Evolutionary conservation across 495 filamentous ascomycete species (phyloP).

Genomic region (Neurospora africana): DNA sequence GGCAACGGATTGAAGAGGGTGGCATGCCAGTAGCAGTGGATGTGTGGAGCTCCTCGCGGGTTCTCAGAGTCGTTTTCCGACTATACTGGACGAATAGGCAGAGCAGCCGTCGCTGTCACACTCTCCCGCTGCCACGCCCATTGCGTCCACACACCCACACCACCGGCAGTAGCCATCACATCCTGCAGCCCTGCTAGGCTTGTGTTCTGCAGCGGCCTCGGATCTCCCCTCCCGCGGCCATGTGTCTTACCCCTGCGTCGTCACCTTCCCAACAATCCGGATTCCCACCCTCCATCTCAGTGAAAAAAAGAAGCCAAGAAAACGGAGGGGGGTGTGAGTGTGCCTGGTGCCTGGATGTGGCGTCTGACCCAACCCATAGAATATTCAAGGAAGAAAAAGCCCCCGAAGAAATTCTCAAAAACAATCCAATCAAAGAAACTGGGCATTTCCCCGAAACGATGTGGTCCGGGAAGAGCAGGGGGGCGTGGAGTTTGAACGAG

Average conservation of each 20-base stretch:
- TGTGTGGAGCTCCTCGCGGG: neutral
- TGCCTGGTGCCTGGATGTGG: neutral
- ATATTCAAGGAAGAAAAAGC: neutral
- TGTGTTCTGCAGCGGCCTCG: neutral
- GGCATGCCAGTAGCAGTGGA: neutral
- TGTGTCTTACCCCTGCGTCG: neutral
- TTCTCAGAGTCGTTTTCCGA: neutral
- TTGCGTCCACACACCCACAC: conserved; percentile 10
- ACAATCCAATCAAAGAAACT: neutral
- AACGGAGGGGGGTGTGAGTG: neutral
- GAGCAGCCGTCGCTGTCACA: neutral
- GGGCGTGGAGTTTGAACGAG: conserved; percentile 15
- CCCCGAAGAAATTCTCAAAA: neutral
- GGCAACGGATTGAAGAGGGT: neutral
- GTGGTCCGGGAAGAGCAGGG: conserved; percentile 10
- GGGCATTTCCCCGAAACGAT: neutral
- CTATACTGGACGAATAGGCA: neutral
- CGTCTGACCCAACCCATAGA: neutral
- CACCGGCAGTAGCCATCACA: conserved; percentile 8
- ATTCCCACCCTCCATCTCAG: neutral
- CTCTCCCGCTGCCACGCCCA: neutral
- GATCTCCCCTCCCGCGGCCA: neutral
- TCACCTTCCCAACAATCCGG: neutral
- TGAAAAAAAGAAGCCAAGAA: neutral
- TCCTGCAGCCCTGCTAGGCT: conserved; percentile 16